Evolutionary conservation across 176 grass and related monocot species (phyloP).

Genomic region (Tillandsia fasciculata): DNA sequence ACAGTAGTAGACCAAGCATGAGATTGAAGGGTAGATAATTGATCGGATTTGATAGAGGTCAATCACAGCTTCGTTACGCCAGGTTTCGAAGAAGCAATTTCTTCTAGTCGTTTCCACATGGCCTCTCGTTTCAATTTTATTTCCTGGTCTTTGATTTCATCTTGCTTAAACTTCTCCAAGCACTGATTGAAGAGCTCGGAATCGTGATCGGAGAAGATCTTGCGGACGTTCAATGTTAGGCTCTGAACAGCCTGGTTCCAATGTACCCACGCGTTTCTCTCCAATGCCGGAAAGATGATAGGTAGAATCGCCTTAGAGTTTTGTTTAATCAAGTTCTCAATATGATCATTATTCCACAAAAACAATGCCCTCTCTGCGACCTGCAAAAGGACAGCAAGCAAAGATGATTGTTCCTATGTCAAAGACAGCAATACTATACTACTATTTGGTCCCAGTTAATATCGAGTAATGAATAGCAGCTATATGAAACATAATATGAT

Average conservation of each 20-base stretch:
- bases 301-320: constrained; percentile 81
- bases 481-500: neutral
- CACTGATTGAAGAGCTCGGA: constrained; percentile 58
- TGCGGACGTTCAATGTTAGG: constrained; percentile 75
- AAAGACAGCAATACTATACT: neutral
- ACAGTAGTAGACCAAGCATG: too few relatives aligned
- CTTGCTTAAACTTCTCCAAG: constrained; percentile 50
- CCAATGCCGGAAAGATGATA: constrained; percentile 85
- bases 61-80: constrained; percentile 9
- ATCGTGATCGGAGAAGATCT: constrained; percentile 87
- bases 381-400: constrained; percentile 22
- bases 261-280: constrained; percentile 60
- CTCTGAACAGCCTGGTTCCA: constrained; percentile 97
- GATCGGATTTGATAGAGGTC: neutral
- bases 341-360: constrained; percentile 98
- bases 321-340: constrained; percentile 92
- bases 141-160: constrained; percentile 66
- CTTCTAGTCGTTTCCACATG: constrained; percentile 70
- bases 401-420: neutral
- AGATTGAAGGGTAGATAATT: too few relatives aligned
- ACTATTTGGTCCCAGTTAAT: neutral
- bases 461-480: neutral
- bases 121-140: constrained; percentile 42
- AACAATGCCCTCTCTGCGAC: constrained; percentile 93
- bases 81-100: constrained; percentile 47